These are phyloP conservation scores for Cicer judaicum DNA, from an alignment of 306 rosid genomes.

Conservation along the genomic window DNA sequence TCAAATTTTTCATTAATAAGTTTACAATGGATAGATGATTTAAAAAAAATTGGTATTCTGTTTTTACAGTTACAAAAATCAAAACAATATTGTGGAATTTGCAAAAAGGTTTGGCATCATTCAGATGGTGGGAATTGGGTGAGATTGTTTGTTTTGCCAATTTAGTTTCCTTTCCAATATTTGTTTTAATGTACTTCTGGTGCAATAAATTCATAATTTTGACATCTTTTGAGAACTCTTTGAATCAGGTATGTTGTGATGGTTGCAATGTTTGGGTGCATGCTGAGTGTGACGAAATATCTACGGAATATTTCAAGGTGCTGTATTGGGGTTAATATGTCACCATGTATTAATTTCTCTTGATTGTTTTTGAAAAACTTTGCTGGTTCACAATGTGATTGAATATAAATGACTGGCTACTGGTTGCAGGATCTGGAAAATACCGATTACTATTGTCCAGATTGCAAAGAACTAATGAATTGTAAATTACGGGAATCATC, in stretches of 20 bases:
- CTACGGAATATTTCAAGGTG: conserved; percentile 74
- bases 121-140: conserved; percentile 97
- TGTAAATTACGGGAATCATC: conserved; percentile 50
- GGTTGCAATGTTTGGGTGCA: conserved; percentile 99
- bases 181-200: conserved; percentile 3
- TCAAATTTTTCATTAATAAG: conserved; percentile 23
- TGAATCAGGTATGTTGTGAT: conserved; percentile 87
- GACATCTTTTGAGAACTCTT: conserved; percentile 43
- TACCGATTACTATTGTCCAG: conserved; percentile 86
- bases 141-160: conserved; percentile 54
- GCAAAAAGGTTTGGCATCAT: conserved; percentile 94
- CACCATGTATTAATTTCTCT: conserved; percentile 10
- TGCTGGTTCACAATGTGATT: conserved; percentile 20
- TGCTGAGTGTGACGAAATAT: conserved; percentile 84
- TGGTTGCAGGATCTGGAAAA: conserved; percentile 76
- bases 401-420: conserved; percentile 33
- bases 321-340: conserved; percentile 32
- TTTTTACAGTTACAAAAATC: conserved; percentile 74
- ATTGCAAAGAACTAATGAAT: conserved; percentile 65
- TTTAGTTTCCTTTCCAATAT: conserved; percentile 21
- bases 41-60: conserved; percentile 32
- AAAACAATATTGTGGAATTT: conserved; percentile 94
- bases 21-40: conserved; percentile 36
- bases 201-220: not conserved
- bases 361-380: conserved; percentile 4